phyloP scores from a whole-genome alignment of 169 alveolate species.

The Plasmodium malariae region DNA sequence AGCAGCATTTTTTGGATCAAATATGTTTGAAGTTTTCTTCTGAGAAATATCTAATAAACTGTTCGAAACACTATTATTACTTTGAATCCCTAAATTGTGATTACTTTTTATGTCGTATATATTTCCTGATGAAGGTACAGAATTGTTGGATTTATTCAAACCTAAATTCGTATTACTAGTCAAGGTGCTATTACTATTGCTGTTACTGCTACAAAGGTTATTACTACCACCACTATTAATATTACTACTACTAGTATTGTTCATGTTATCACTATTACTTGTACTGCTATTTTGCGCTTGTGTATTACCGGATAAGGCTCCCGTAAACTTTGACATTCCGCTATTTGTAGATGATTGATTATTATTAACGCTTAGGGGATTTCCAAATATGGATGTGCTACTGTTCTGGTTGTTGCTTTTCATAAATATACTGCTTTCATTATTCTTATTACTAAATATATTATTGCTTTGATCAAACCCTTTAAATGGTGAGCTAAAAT shows the following conservation, averaged over 20 bases:
- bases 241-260: not conserved
- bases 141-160: not conserved
- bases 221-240: no score
- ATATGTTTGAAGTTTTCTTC: slow-evolving; percentile 13
- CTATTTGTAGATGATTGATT: not conserved
- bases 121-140: not conserved
- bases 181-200: no score
- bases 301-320: not conserved
- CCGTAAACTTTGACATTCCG: not conserved
- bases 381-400: slow-evolving; percentile 5
- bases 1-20: slow-evolving; percentile 7
- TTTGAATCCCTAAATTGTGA: not conserved
- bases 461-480: slow-evolving; percentile 53
- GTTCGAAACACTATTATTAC: not conserved
- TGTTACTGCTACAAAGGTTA: no score
- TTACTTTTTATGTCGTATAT: slow-evolving; percentile 11
- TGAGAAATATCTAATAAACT: slow-evolving; percentile 9
- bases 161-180: not conserved
- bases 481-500: slow-evolving; percentile 26
- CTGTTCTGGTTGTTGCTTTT: slow-evolving; percentile 7
- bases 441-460: slow-evolving; percentile 42
- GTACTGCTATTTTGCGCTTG: not conserved
- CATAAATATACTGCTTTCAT: slow-evolving; percentile 25
- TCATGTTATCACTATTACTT: not conserved
- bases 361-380: slow-evolving; percentile 1